Percentiles rank a stretch among this genome's conserved stretches.
phyloP scores from a whole-genome alignment of 768 basidiomycete species.

The Serendipita sp. region DNA sequence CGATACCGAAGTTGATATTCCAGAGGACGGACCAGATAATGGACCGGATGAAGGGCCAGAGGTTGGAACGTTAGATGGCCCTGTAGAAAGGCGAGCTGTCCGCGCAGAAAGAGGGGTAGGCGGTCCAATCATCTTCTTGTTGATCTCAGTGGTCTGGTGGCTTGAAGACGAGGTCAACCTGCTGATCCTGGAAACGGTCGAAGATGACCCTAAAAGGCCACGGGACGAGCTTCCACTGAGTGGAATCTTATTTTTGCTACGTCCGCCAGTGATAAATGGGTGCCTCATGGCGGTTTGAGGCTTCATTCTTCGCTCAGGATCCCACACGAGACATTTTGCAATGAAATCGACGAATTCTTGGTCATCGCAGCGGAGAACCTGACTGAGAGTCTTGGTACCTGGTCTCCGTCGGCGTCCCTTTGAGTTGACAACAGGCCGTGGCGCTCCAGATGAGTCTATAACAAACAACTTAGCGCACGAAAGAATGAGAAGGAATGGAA shows the following conservation, averaged over 20 bases:
- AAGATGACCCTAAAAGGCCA: slow-evolving; percentile 34
- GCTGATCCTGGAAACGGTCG: slow-evolving; percentile 25
- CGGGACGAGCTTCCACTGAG: slow-evolving; percentile 28
- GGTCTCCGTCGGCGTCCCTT: slow-evolving; percentile 88
- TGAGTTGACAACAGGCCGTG: slow-evolving; percentile 86
- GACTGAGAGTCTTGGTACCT: slow-evolving; percentile 74
- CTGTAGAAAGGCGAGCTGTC: not conserved
- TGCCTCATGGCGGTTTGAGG: slow-evolving; percentile 85
- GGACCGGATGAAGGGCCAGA: not conserved
- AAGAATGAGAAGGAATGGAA: slow-evolving; percentile 6
- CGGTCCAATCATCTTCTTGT: slow-evolving; percentile 83
- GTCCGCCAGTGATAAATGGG: slow-evolving; percentile 61
- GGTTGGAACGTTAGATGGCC: not conserved
- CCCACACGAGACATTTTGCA: slow-evolving; percentile 93
- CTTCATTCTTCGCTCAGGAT: slow-evolving; percentile 89
- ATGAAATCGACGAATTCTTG: slow-evolving; percentile 95
- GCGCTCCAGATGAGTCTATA: slow-evolving; percentile 80
- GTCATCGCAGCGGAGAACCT: slow-evolving; percentile 83
- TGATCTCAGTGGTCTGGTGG: slow-evolving; percentile 50
- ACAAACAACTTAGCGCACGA: not conserved
- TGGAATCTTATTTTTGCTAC: slow-evolving; percentile 31
- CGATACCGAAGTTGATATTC: not conserved
- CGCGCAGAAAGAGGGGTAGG: slow-evolving; percentile 78
- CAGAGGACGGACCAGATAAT: not conserved
- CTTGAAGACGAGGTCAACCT: slow-evolving; percentile 28